Evolutionary conservation across 2,329 filamentous ascomycete species (phyloP).

Genomic region (Lachnellula suecica): DNA sequence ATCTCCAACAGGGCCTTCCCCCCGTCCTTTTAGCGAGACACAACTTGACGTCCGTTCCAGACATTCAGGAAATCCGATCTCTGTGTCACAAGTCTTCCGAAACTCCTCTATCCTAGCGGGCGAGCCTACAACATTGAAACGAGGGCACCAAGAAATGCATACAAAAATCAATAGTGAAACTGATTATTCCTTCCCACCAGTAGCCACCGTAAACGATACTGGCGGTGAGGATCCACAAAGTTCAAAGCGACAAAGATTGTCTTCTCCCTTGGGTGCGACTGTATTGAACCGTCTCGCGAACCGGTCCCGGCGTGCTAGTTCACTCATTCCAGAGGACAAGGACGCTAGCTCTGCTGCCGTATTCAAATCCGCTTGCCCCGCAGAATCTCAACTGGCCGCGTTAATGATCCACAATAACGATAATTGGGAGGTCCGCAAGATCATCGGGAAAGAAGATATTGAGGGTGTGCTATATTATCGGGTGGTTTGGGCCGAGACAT

Average conservation of each 20-base stretch:
- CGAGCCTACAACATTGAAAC: slow-evolving; percentile 11
- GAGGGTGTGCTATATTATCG: too few relatives aligned
- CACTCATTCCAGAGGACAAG: too few relatives aligned
- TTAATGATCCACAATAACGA: too few relatives aligned
- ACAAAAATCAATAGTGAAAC: slow-evolving; percentile 14
- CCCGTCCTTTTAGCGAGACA: slow-evolving; percentile 15
- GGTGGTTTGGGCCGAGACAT: too few relatives aligned
- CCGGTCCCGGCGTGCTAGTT: too few relatives aligned
- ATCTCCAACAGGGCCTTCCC: slow-evolving; percentile 18
- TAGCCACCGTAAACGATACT: slow-evolving; percentile 11
- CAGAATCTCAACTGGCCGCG: too few relatives aligned
- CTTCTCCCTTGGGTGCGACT: too few relatives aligned
- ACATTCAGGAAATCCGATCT: slow-evolving; percentile 17
- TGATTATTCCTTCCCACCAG: slow-evolving; percentile 6
- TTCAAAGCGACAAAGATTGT: slow-evolving; percentile 20
- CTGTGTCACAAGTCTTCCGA: slow-evolving; percentile 11
- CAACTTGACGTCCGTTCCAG: slow-evolving; percentile 14
- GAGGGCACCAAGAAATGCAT: slow-evolving; percentile 11
- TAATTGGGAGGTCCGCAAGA: too few relatives aligned
- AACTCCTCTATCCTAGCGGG: slow-evolving; percentile 4
- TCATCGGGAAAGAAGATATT: too few relatives aligned
- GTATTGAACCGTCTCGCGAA: too few relatives aligned
- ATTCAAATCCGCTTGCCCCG: too few relatives aligned
- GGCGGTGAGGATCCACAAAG: slow-evolving; percentile 11
- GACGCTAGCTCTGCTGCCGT: too few relatives aligned